Base-by-base conservation (phyloP, 1,284 basidiomycete genomes). In the Neotropicomus parvogracilis region DNA sequence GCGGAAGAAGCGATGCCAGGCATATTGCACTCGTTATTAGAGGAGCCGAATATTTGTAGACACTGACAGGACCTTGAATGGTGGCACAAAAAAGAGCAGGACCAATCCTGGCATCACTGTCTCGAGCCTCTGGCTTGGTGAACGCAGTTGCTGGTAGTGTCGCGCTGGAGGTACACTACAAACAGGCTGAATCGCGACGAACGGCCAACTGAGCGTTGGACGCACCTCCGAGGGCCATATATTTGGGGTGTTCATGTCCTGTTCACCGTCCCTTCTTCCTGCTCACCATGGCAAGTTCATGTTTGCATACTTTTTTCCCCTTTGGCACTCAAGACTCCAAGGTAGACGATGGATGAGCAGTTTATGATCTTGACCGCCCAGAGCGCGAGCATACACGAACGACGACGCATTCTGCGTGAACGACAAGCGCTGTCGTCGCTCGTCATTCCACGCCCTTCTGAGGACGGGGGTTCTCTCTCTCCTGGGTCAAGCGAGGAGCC, bases 401-500 rank as follows among this genome's bases (percentile, higher is more conserved):
- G 55, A 16, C 51, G 57, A 29, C 59, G 49, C 9, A 10, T 27
- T 7, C 33, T 61, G 8, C 60, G 54, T 37, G 20, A 48, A 37
- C 48, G 40, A 40, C 50, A 40, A 4, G 16, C 14, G 14, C 43
- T 45, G 9, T 21, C 57, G 6, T 10, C 40, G 11, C 46, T 58
- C 37, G 19, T 49, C 20, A 37, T 56, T 12, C 38, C 49, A 3
- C 38, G 2, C n/a, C n/a, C n/a, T 16, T n/a, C 24, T 32, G 36
- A 34, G 2, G 40, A 29, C 4, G 3, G 13, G 6, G 19, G 17
- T 10, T 34, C 17, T 20, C 14, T 16, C 27, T 40, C 57, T 4
- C 10, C 31, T 6, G 50, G 40, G 10, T 59, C 51, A 3, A 57
- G 42, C 12, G 58, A 63, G 16, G 56, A 61, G 12, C 59, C 60